Base-by-base conservation (phyloP, 345 rosid species). In the Lepidium didymum region DNA sequence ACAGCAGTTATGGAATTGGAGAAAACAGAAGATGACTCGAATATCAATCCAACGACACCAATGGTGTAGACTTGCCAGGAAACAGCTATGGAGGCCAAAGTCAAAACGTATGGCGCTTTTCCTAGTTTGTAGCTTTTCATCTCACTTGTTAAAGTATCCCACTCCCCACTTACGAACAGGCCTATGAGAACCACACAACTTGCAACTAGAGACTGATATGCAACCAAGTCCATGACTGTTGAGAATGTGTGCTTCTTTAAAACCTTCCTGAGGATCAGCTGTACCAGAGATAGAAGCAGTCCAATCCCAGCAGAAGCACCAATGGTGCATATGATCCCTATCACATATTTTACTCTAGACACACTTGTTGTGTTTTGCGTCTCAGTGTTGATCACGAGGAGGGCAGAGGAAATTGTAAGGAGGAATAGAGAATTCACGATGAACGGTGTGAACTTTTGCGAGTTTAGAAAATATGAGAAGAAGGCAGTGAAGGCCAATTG, bases 11-110 rank as follows among this genome's bases (percentile, higher is more conserved):
- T 75, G 2, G 81, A 74, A 35, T 83, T 84, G 6, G 84, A 76
- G 64, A 88, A 86, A 46, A 87, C 52, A 2, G 89, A 81, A 57
- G 92, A 84, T 1, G 85, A 82, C 74, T 89, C 81, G n/a, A 82
- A 82, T 51, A 81, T 79, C 80, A 87, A 44, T 8, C 87, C 86
- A 23, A 73, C 71, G 1, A 54, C 49, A 8, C 91, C 91, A 36
- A 87, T 60, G 0, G 68, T 7, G 36, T 73, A 85, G 5, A 80
- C 64, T 76, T 85, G 89, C 85, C 84, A 82, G 0, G 64, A 16
- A 45, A 87, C 71, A 31, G 84, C 76, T 36, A 72, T 71, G 44
- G 86, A 75, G 19, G 67, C 56, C 56, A 89, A 58, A 47, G 18
- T 81, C 83, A 85, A 51, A 52, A 81, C n/a, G n/a, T 89, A 85